Percentiles rank a stretch among this genome's conserved stretches.
These are phyloP conservation scores for Camelina sativa DNA, from an alignment of 345 rosid genomes.

Conservation along the genomic window DNA sequence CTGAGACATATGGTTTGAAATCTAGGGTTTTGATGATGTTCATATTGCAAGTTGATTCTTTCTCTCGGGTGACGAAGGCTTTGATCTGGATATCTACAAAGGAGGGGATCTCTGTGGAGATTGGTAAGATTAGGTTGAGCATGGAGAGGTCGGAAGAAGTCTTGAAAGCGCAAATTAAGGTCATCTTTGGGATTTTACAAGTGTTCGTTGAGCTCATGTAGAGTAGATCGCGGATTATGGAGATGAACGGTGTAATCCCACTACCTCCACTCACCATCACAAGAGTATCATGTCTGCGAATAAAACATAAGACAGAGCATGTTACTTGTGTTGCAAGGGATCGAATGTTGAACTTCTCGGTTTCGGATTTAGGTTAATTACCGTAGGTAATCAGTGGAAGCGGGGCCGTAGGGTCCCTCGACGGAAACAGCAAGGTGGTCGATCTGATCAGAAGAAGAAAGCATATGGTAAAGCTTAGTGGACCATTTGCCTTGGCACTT, in stretches of 20 bases:
- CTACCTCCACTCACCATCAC: slow-evolving; percentile 89
- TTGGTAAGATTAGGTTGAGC: slow-evolving; percentile 70
- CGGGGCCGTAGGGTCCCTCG: slow-evolving; percentile 95
- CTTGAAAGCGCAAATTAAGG: slow-evolving; percentile 63
- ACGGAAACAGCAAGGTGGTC: slow-evolving; percentile 56
- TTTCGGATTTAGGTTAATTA: slow-evolving; percentile 15
- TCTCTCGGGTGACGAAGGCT: slow-evolving; percentile 72
- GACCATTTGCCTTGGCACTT: slow-evolving; percentile 86
- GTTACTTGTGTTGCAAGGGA: slow-evolving; percentile 26
- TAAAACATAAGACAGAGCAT: background rate
- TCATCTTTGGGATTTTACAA: slow-evolving; percentile 52
- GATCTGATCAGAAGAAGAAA: slow-evolving; percentile 58
- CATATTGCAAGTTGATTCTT: slow-evolving; percentile 36
- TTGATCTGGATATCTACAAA: slow-evolving; percentile 55
- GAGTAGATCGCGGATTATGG: slow-evolving; percentile 66
- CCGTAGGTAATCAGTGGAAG: slow-evolving; percentile 68
- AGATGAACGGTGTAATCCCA: slow-evolving; percentile 79
- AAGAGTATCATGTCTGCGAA: slow-evolving; percentile 56
- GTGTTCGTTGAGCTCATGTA: slow-evolving; percentile 31
- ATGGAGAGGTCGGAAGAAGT: slow-evolving; percentile 62
- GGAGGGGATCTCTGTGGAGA: slow-evolving; percentile 38
- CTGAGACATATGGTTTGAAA: slow-evolving; percentile 64
- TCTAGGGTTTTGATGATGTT: slow-evolving; percentile 44
- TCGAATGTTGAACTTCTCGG: background rate
- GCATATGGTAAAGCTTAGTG: slow-evolving; percentile 55